Conservation (phyloP, 345 rosid species). For the Mallotus nudiflorus region DNA sequence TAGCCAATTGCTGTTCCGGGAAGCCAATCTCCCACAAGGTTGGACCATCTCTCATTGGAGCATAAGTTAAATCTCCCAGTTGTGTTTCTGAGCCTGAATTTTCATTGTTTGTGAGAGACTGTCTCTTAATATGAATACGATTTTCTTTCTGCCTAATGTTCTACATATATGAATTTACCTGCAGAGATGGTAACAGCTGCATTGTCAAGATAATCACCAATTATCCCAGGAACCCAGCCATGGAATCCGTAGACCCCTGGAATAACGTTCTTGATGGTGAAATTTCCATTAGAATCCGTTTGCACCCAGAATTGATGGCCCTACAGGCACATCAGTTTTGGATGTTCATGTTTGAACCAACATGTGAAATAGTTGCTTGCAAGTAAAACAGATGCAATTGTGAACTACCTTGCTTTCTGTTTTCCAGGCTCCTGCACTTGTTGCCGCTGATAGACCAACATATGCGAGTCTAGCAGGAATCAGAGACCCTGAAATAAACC, state of each 20-base stretch:
- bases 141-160: neutral
- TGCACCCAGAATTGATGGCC: constrained; percentile 42
- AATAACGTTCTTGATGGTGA: constrained; percentile 33
- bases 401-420: constrained; percentile 37
- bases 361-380: neutral
- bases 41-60: constrained; percentile 35
- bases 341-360: neutral
- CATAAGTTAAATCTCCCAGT: constrained; percentile 30
- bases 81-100: constrained; percentile 29
- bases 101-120: no score
- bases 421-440: constrained; percentile 40
- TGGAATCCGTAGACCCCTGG: constrained; percentile 40
- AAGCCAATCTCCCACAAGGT: constrained; percentile 43
- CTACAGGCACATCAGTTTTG: constrained; percentile 8
- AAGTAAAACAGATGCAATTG: neutral
- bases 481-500: constrained; percentile 32
- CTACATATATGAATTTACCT: constrained; percentile 24
- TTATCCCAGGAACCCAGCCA: constrained; percentile 46
- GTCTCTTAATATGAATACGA: neutral
- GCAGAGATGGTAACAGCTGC: constrained; percentile 27
- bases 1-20: constrained; percentile 41
- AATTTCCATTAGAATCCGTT: constrained; percentile 40
- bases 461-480: constrained; percentile 40
- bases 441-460: constrained; percentile 35
- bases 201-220: constrained; percentile 45